Evolutionary conservation across 208 protist genomes (phyloP).

Genomic region (Porcisia hertigi): DNA sequence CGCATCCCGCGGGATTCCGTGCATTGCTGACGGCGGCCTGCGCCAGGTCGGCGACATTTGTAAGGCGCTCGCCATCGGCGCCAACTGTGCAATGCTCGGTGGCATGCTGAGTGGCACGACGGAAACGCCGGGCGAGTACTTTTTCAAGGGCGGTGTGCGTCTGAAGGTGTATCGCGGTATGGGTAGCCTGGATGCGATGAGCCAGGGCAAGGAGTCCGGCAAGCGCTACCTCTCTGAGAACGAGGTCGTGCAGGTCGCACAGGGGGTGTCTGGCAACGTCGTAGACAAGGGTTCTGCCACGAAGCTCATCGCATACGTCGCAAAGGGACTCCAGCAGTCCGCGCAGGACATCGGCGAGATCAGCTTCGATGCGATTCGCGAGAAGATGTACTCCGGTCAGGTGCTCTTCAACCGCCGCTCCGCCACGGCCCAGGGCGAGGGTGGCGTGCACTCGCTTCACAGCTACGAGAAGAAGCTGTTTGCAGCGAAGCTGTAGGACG

Average conservation of each 20-base stretch:
- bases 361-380: conserved; percentile 77
- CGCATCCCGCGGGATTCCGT: conserved; percentile 89
- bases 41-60: conserved; percentile 95
- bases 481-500: conserved; percentile 68
- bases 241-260: conserved; percentile 89
- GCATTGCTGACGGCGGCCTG: conserved; percentile 95
- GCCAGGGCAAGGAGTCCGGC: conserved; percentile 85
- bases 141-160: conserved; percentile 90
- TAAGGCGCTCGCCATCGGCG: conserved; percentile 94
- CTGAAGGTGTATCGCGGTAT: conserved; percentile 97
- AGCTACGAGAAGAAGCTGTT: conserved; percentile 93
- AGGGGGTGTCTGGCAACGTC: conserved; percentile 92
- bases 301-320: conserved; percentile 89
- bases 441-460: conserved; percentile 91
- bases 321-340: conserved; percentile 92
- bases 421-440: conserved; percentile 91
- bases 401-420: conserved; percentile 93
- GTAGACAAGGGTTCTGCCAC: conserved; percentile 91
- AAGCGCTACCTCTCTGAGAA: conserved; percentile 93
- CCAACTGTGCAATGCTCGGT: conserved; percentile 87
- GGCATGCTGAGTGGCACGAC: conserved; percentile 92
- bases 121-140: conserved; percentile 94
- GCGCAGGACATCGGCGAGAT: conserved; percentile 93
- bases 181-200: conserved; percentile 96
- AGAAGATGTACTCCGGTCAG: conserved; percentile 90